Base-by-base conservation (phyloP, 1,139 yeast species). In the Oligophagozyma castellii region DNA sequence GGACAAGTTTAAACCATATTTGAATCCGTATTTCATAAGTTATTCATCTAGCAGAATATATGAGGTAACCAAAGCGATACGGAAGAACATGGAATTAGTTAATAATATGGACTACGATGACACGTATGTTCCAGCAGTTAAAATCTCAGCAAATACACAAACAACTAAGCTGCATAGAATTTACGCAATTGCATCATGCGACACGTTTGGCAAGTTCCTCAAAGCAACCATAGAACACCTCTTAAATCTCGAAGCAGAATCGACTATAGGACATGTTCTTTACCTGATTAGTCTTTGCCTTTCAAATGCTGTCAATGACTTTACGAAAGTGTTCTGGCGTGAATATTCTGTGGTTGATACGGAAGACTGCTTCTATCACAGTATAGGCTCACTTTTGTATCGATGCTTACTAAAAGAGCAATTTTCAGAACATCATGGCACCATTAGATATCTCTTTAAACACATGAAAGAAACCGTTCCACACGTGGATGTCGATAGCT, bases 41-140 rank as follows among this genome's bases (percentile, higher is more conserved):
- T 78, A 78, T 42, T 61, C 80, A 0, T 59, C 92, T 0, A 83
- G 84, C 39, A 73, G 73, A 31, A 68, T 86, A 35, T 95, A 84
- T 34, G 95, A 78, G 52, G 68, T 80, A 34, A 63, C 69, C 51
- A 53, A 68, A 19, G 29, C 48, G 3, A 31, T 58, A 5, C 47
- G 55, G 27, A 42, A 43, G 14, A 31, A 45, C 14, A 38, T 46
- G 41, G 45, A 51, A 2, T 55, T 56, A 30, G 48, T 51, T 23
- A 51, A 56, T 1, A 54, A 59, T 2, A 46, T 58, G 3, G 56
- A 62, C 3, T 38, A 53, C 13, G 51, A 58, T 3, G 71, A 70
- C 10, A 58, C 70, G 4, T 70, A 62, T 14, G 57, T 75, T 7
- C 59, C 59, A 3, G 83, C 84, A 0, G 58, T 53, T 26, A 53